A percentile compares a stretch with the other conserved stretches of the same genome.
These are phyloP conservation scores for Mycena kentingensis DNA, from an alignment of 768 basidiomycete genomes.

Conservation along the genomic window DNA sequence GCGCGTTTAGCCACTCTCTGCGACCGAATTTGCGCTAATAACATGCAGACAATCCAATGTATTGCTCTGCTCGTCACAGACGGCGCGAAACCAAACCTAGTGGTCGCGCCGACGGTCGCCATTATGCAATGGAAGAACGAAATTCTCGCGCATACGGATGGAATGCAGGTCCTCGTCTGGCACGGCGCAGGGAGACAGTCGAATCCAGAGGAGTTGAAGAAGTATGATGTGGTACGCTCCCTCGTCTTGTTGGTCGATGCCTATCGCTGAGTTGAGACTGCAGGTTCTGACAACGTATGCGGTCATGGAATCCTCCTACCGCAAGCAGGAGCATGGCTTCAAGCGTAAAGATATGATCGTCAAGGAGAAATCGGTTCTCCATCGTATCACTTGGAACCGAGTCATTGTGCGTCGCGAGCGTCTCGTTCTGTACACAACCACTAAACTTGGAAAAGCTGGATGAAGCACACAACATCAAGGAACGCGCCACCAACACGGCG, in stretches of 20 bases:
- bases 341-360: conserved; percentile 81
- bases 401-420: conserved; percentile 55
- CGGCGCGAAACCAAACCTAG: conserved; percentile 77
- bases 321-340: conserved; percentile 91
- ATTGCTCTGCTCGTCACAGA: conserved; percentile 87
- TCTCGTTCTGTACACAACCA: not conserved
- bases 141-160: conserved; percentile 81
- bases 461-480: conserved; percentile 98
- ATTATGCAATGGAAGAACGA: conserved; percentile 92
- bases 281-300: conserved; percentile 86
- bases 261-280: not conserved
- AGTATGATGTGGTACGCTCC: conserved; percentile 86
- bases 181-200: conserved; percentile 79
- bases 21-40: conserved; percentile 42
- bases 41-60: conserved; percentile 97
- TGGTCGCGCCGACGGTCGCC: conserved; percentile 75
- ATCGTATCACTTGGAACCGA: conserved; percentile 83
- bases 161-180: conserved; percentile 88
- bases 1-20: not conserved
- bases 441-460: conserved; percentile 59
- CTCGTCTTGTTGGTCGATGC: not conserved
- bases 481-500: conserved; percentile 90
- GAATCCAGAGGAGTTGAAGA: conserved; percentile 66
- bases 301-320: conserved; percentile 84
- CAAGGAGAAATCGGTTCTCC: conserved; percentile 86